Percentiles rank a stretch among this genome's conserved stretches.
Evolutionary conservation across 139 green algal genomes (phyloP).

Genomic region (Desmodesmus armatus): DNA sequence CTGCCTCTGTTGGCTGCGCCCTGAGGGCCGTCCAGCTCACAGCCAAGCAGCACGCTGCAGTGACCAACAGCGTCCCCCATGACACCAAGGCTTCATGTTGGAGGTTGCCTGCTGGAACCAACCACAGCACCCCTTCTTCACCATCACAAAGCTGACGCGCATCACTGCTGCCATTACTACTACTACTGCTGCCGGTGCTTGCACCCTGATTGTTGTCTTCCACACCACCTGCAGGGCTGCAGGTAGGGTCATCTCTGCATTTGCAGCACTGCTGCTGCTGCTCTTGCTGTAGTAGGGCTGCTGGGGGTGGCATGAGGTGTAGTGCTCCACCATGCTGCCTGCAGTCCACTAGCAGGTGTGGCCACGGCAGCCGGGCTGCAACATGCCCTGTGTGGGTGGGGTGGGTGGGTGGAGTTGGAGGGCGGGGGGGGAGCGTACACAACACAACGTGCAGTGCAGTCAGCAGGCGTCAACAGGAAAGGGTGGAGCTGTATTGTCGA

Average conservation of each 20-base stretch:
- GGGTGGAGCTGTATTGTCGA: too few relatives aligned
- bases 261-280: constrained; percentile 16
- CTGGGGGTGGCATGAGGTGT: neutral
- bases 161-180: too few relatives aligned
- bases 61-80: constrained; percentile 23
- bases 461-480: too few relatives aligned
- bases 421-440: too few relatives aligned
- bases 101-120: constrained; percentile 8
- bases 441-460: too few relatives aligned
- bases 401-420: too few relatives aligned
- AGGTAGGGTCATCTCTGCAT: neutral
- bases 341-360: constrained; percentile 29
- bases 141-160: too few relatives aligned
- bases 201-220: neutral
- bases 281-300: neutral
- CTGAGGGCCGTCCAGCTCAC: constrained; percentile 3
- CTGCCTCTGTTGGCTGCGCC: too few relatives aligned
- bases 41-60: neutral
- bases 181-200: constrained; percentile 14
- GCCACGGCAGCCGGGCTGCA: neutral
- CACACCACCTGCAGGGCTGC: too few relatives aligned
- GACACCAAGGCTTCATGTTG: neutral
- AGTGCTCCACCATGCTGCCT: neutral
- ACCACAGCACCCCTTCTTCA: neutral
- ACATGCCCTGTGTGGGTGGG: too few relatives aligned